phyloP scores from a whole-genome alignment of 805 yeast genomes.

The Ogataea haglerorum region DNA sequence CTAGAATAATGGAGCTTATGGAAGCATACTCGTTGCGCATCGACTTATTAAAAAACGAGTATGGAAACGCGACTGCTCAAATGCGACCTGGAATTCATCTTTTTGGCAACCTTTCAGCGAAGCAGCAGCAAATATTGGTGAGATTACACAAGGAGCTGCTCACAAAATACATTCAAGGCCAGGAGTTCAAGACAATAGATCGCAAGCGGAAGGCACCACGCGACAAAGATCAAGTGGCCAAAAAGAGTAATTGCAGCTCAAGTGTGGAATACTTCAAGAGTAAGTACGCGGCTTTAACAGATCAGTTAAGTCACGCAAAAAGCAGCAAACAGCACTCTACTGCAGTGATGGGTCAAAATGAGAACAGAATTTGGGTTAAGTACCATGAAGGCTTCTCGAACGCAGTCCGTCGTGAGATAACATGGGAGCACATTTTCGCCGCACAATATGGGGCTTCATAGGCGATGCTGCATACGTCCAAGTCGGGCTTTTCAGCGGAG shows the following conservation, averaged over 20 bases:
- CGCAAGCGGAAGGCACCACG: slow-evolving; percentile 5
- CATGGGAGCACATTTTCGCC: slow-evolving; percentile 65
- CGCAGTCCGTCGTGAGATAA: slow-evolving; percentile 81
- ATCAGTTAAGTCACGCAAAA: slow-evolving; percentile 13
- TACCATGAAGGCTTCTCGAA: slow-evolving; percentile 89
- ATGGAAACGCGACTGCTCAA: slow-evolving; percentile 2
- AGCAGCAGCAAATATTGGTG: slow-evolving; percentile 12
- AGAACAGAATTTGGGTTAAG: slow-evolving; percentile 71
- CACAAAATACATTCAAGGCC: slow-evolving; percentile 9
- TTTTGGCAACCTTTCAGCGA: slow-evolving; percentile 4
- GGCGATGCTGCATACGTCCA: not conserved
- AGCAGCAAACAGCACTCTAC: slow-evolving; percentile 12
- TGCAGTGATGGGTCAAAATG: slow-evolving; percentile 24
- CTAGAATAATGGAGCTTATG: slow-evolving; percentile 14
- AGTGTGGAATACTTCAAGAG: slow-evolving; percentile 41
- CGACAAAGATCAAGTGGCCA: slow-evolving; percentile 13
- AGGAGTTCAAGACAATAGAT: slow-evolving; percentile 6
- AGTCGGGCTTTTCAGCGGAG: not conserved
- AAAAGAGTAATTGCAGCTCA: slow-evolving; percentile 15
- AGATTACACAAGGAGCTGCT: slow-evolving; percentile 17
- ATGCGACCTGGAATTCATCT: slow-evolving; percentile 18
- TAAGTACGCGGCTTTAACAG: slow-evolving; percentile 34
- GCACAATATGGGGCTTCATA: not conserved
- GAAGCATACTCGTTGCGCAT: slow-evolving; percentile 13
- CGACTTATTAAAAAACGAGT: slow-evolving; percentile 13